A percentile compares a stretch with the other conserved stretches of the same genome.
Conservation (phyloP, 768 basidiomycete species). For the Mycena polygramma region DNA sequence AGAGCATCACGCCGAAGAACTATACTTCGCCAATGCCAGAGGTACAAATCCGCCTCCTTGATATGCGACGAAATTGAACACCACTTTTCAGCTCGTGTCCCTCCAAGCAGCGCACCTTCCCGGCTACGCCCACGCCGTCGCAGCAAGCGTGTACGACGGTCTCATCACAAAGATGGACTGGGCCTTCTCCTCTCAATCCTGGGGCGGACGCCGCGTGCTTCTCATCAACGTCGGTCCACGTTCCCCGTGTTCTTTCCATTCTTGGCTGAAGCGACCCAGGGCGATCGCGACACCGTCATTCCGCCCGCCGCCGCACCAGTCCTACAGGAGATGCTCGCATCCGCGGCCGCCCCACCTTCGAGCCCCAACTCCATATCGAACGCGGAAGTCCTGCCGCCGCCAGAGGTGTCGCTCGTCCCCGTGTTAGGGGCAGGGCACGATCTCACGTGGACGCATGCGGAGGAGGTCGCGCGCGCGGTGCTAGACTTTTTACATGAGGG, state of each 20-base stretch:
- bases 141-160: slow-evolving; percentile 62
- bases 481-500: background rate
- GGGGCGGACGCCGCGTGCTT: slow-evolving; percentile 13
- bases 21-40: background rate
- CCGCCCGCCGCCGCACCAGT: background rate
- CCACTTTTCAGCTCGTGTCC: slow-evolving; percentile 54
- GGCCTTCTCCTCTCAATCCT: slow-evolving; percentile 13
- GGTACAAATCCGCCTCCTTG: background rate
- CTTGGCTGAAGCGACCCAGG: background rate
- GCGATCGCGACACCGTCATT: slow-evolving; percentile 14
- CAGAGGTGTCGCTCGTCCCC: slow-evolving; percentile 49
- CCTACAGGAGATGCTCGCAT: slow-evolving; percentile 3
- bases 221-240: slow-evolving; percentile 23
- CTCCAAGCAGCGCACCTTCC: slow-evolving; percentile 63
- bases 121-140: slow-evolving; percentile 61
- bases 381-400: background rate
- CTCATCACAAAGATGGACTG: slow-evolving; percentile 42
- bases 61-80: background rate
- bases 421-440: slow-evolving; percentile 70
- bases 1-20: background rate
- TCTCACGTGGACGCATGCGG: slow-evolving; percentile 58
- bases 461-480: slow-evolving; percentile 41
- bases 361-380: background rate
- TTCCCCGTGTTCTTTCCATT: background rate
- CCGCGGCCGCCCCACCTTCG: background rate